These are phyloP conservation scores for Senecio squalidus DNA, from an alignment of 140 eudicot species.

Conservation along the genomic window DNA sequence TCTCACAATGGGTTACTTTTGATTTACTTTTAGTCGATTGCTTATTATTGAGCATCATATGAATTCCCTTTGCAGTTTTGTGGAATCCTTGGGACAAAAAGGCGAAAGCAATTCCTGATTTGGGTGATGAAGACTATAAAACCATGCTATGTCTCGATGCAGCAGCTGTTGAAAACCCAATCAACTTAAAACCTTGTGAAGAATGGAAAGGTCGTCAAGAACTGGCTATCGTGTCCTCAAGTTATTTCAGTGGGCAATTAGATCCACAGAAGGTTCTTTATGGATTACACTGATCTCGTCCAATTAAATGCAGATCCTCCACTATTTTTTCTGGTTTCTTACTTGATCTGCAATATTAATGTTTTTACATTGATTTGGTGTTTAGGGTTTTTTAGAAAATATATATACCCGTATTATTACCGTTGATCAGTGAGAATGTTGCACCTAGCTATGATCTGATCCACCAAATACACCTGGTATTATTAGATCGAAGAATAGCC, in stretches of 20 bases:
- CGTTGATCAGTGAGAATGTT: conserved; percentile 34
- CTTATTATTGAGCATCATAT: conserved; percentile 5
- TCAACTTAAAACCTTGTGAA: conserved; percentile 66
- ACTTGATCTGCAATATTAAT: conserved; percentile 28
- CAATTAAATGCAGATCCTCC: conserved; percentile 21
- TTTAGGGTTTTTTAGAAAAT: conserved; percentile 19
- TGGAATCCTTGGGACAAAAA: conserved; percentile 99
- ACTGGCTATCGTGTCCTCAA: conserved; percentile 75
- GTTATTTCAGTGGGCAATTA: conserved; percentile 89
- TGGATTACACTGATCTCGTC: conserved; percentile 36
- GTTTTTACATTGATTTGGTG: conserved; percentile 26
- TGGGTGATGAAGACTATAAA: conserved; percentile 85
- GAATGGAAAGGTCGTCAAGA: conserved; percentile 96
- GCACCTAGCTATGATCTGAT: conserved; percentile 32
- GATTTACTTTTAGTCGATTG: no score
- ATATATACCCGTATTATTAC: conserved; percentile 17
- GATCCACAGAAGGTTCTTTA: conserved; percentile 74
- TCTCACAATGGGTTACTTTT: no score
- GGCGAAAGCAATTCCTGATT: conserved; percentile 72
- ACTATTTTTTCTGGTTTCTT: conserved; percentile 25
- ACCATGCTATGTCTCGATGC: conserved; percentile 84
- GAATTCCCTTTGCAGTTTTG: conserved; percentile 43
- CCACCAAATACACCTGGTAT: conserved; percentile 29
- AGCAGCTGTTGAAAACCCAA: conserved; percentile 79
- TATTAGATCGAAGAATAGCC: conserved; percentile 19